Percentiles rank a stretch among this genome's conserved stretches.
These are phyloP conservation scores for Septoria petroselini DNA, from an alignment of 2,329 filamentous ascomycete genomes.

Conservation along the genomic window DNA sequence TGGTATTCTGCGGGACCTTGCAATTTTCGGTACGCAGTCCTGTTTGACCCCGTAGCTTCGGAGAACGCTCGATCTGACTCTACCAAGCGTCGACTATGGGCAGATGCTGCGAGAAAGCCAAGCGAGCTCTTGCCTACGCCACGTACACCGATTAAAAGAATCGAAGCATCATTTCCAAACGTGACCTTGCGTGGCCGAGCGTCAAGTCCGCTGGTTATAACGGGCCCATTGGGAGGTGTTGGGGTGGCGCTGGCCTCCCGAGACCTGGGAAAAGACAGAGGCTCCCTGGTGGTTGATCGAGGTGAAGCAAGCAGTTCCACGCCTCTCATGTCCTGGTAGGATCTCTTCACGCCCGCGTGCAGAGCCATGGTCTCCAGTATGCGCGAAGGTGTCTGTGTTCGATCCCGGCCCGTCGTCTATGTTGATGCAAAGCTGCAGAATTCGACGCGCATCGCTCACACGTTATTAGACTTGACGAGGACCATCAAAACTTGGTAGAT, in stretches of 20 bases:
- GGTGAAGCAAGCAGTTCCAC: conserved; percentile 11
- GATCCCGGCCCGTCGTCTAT: background rate
- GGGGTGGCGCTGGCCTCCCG: conserved; percentile 23
- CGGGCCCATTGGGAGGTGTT: conserved; percentile 21
- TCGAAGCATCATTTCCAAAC: conserved; percentile 63
- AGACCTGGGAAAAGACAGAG: conserved; percentile 17
- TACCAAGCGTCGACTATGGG: conserved; percentile 64
- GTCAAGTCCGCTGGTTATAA: conserved; percentile 3
- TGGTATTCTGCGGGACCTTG: conserved; percentile 63
- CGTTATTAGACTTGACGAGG: background rate
- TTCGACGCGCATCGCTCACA: background rate
- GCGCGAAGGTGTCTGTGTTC: background rate
- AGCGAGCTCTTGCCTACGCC: conserved; percentile 74
- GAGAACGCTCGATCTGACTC: conserved; percentile 68
- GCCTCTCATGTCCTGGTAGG: conserved; percentile 31
- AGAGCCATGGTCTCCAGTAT: conserved; percentile 24
- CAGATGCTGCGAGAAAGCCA: conserved; percentile 70
- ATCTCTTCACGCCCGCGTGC: conserved; percentile 35
- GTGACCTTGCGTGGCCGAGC: conserved; percentile 23
- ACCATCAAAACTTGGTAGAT: background rate
- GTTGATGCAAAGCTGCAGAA: background rate
- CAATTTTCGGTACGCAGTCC: conserved; percentile 60
- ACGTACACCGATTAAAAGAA: conserved; percentile 69
- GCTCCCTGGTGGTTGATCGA: conserved; percentile 18
- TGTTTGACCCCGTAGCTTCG: conserved; percentile 60